A percentile compares a stretch with the other conserved stretches of the same genome.
Evolutionary conservation across 768 basidiomycete species (phyloP).

Genomic region (Boletus speciosus): DNA sequence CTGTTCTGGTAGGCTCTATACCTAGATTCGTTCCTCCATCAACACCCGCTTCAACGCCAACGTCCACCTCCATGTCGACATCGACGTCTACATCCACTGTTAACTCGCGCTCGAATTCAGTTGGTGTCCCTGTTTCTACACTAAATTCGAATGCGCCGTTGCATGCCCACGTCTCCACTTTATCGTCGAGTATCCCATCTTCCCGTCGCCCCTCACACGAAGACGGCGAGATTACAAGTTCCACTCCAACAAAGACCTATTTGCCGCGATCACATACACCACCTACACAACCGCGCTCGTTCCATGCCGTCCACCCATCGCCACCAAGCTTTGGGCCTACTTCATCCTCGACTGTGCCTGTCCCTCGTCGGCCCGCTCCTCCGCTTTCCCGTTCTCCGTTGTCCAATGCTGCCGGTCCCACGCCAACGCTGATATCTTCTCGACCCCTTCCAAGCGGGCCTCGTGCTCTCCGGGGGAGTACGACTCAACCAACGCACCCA

Average conservation of each 20-base stretch:
- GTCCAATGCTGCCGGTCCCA: constrained; percentile 18
- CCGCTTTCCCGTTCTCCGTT: constrained; percentile 31
- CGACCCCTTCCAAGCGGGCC: constrained; percentile 40
- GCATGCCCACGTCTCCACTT: not conserved
- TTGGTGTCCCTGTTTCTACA: constrained; percentile 10
- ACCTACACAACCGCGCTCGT: constrained; percentile 48
- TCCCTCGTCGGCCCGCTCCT: constrained; percentile 29
- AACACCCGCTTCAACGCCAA: constrained; percentile 9
- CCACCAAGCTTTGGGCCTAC: constrained; percentile 26
- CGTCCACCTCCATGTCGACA: constrained; percentile 18
- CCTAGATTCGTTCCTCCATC: not conserved
- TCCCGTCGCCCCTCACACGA: constrained; percentile 41
- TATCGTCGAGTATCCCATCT: constrained; percentile 10
- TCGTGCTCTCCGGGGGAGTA: constrained; percentile 35
- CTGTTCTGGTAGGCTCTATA: not conserved
- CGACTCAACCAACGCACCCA: constrained; percentile 22
- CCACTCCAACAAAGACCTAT: constrained; percentile 35
- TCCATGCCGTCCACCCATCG: constrained; percentile 29
- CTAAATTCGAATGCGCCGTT: not conserved
- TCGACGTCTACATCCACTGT: constrained; percentile 21
- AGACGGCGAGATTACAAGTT: constrained; percentile 49
- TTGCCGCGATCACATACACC: constrained; percentile 42
- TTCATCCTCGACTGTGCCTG: constrained; percentile 17
- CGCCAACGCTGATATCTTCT: constrained; percentile 24
- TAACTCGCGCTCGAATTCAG: constrained; percentile 28